phyloP scores from a whole-genome alignment of 768 basidiomycete genomes.

The Dioszegia crocea region DNA sequence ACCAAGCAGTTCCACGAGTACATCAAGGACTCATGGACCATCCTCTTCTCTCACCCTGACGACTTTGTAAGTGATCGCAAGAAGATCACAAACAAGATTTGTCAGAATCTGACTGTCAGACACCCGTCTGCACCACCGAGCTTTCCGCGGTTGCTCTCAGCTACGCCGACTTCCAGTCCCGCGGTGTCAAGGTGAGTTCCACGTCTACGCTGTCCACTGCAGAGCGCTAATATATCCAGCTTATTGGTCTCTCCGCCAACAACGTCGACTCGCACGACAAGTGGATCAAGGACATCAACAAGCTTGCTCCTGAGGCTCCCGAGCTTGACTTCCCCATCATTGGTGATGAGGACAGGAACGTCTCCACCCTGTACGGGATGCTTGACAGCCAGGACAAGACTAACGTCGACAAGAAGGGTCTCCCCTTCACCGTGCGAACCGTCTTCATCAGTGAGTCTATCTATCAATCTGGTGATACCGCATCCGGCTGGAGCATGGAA shows the following conservation, averaged over 20 bases:
- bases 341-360: constrained; percentile 79
- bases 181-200: constrained; percentile 75
- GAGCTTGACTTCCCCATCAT: constrained; percentile 92
- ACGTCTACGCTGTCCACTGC: background rate
- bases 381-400: constrained; percentile 91
- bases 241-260: constrained; percentile 76
- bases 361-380: constrained; percentile 86
- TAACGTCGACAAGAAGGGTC: constrained; percentile 56
- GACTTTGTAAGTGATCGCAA: constrained; percentile 36
- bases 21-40: constrained; percentile 82
- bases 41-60: constrained; percentile 90
- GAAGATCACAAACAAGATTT: no score
- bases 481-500: no score
- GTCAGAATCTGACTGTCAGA: constrained; percentile 8
- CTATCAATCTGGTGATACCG: no score
- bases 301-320: constrained; percentile 58
- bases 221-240: constrained; percentile 8
- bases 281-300: constrained; percentile 75
- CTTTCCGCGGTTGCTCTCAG: constrained; percentile 92
- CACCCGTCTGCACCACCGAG: constrained; percentile 66
- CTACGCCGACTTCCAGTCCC: constrained; percentile 73
- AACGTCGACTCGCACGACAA: constrained; percentile 72
- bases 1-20: constrained; percentile 64
- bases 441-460: constrained; percentile 76
- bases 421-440: constrained; percentile 96